A percentile compares a stretch with the other conserved stretches of the same genome.
These are phyloP conservation scores for Hydrangea macrophylla DNA, from an alignment of 148 eudicot species.

Conservation along the genomic window DNA sequence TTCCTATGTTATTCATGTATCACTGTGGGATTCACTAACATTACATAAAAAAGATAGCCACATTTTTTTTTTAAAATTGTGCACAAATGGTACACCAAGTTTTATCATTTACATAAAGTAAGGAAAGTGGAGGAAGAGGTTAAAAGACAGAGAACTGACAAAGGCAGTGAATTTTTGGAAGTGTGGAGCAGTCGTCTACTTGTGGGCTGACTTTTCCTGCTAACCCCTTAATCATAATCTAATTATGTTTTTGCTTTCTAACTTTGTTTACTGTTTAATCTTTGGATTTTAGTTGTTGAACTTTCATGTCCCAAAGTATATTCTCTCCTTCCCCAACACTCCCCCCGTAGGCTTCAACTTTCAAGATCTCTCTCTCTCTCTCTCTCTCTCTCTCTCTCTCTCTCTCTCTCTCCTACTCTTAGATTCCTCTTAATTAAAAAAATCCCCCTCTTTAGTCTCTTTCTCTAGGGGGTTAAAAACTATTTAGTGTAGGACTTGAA, in stretches of 20 bases:
- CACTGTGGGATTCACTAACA: too few species aligned
- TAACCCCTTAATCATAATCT: constrained; percentile 66
- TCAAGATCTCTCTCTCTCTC: constrained; percentile 38
- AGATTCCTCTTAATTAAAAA: not conserved
- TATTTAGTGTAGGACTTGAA: not conserved
- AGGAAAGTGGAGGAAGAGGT: constrained; percentile 19
- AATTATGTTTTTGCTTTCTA: constrained; percentile 61
- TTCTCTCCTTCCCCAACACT: constrained; percentile 57
- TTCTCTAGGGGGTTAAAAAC: not conserved
- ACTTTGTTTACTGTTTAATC: constrained; percentile 43
- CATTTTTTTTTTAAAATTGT: too few species aligned
- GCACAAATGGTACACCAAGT: too few species aligned
- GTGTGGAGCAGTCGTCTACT: constrained; percentile 55
- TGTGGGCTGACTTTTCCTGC: constrained; percentile 79
- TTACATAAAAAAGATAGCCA: too few species aligned
- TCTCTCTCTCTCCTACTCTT: not conserved
- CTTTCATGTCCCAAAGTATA: constrained; percentile 56
- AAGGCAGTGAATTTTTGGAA: constrained; percentile 82
- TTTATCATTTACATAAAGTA: too few species aligned
- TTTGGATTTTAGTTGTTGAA: constrained; percentile 83
- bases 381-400: not conserved
- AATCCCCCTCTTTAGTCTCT: not conserved
- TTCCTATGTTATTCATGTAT: too few species aligned
- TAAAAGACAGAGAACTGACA: constrained; percentile 58
- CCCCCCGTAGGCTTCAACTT: constrained; percentile 43